These are phyloP conservation scores for Fraxinus cuspidata DNA, from an alignment of 257 asterid species.

Conservation along the genomic window DNA sequence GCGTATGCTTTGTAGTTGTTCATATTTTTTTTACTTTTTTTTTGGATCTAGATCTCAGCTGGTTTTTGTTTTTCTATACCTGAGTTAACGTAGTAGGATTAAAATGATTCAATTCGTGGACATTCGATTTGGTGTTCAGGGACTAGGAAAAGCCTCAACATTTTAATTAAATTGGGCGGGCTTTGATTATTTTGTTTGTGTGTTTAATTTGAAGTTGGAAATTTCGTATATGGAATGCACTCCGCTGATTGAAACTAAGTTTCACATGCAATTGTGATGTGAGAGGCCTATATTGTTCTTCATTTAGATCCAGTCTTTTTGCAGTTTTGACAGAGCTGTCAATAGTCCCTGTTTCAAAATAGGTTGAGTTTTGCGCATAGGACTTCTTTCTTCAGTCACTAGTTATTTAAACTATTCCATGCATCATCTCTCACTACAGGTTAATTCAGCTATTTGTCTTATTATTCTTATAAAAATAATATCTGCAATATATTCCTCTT, in stretches of 20 bases:
- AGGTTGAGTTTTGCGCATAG: background rate
- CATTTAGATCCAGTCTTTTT: background rate
- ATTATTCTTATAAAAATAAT: background rate
- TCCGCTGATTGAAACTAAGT: slow-evolving; percentile 1
- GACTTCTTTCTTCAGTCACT: background rate
- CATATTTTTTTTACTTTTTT: slow-evolving; percentile 1
- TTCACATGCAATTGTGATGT: background rate
- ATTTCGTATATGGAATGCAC: background rate
- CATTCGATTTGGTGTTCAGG: background rate
- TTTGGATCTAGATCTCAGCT: slow-evolving; percentile 25
- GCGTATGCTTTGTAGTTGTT: background rate
- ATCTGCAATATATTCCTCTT: background rate
- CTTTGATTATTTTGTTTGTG: slow-evolving; percentile 1
- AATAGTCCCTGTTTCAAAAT: slow-evolving; percentile 12
- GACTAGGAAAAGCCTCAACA: background rate
- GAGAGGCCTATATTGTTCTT: background rate
- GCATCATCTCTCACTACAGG: background rate
- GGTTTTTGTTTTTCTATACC: slow-evolving; percentile 2
- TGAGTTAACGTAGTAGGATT: slow-evolving; percentile 23
- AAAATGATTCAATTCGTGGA: slow-evolving; percentile 1
- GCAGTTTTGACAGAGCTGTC: background rate
- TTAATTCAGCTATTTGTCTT: background rate
- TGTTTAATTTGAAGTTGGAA: slow-evolving; percentile 8
- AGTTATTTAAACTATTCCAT: background rate
- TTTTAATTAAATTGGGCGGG: background rate